Evolutionary conservation across 305 asterid species (phyloP).

Genomic region (Solanum hybrid): DNA sequence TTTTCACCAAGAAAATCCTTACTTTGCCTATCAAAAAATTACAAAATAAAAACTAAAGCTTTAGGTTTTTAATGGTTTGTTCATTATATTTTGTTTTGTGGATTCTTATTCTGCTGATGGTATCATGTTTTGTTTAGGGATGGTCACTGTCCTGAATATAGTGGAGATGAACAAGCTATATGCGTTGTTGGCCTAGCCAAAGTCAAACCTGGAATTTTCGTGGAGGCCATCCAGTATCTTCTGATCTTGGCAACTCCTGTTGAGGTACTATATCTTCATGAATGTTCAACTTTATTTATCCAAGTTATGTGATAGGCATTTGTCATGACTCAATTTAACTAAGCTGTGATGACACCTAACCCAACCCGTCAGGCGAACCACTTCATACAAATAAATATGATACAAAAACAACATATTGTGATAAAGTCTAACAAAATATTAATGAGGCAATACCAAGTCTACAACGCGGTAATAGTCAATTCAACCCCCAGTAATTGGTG

Average conservation of each 20-base stretch:
- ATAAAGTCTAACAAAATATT: neutral
- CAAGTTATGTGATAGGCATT: neutral
- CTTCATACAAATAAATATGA: neutral
- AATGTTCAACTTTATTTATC: neutral
- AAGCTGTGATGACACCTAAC: neutral
- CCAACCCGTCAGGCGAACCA: neutral
- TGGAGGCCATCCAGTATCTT: slow-evolving; percentile 91
- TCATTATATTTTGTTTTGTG: neutral
- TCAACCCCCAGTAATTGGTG: neutral
- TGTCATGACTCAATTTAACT: neutral
- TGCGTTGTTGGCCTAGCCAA: slow-evolving; percentile 90
- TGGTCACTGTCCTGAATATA: slow-evolving; percentile 90
- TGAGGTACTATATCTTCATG: slow-evolving; percentile 41
- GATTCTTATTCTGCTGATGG: neutral
- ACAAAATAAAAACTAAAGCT: neutral
- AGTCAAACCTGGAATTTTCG: slow-evolving; percentile 77
- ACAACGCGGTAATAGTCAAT: neutral
- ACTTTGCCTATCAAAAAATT: neutral
- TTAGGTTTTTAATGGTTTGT: neutral
- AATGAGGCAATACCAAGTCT: neutral
- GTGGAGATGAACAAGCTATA: slow-evolving; percentile 91
- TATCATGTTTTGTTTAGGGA: slow-evolving; percentile 43
- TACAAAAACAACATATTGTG: neutral
- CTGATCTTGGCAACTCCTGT: slow-evolving; percentile 93
- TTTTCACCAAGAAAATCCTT: neutral